Conservation (phyloP, 139 green algal species). For the Picocystis salinarum region DNA sequence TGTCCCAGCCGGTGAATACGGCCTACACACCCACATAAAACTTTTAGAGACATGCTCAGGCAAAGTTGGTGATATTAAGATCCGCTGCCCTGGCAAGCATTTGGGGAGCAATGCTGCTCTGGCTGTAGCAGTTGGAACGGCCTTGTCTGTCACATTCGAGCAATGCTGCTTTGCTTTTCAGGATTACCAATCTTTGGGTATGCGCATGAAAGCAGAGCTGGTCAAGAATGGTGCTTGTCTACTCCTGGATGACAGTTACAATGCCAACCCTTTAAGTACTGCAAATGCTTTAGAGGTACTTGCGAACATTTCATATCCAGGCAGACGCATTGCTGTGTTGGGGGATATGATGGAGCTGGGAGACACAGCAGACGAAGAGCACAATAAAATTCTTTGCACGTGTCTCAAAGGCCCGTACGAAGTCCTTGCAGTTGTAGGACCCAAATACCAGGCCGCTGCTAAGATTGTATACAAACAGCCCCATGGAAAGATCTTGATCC, state of each 20-base stretch:
- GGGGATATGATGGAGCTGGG: slow-evolving; percentile 15
- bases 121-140: slow-evolving; percentile 1
- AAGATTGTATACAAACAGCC: neutral
- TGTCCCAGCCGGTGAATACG: neutral
- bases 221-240: neutral
- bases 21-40: neutral
- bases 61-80: neutral
- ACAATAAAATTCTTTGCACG: neutral
- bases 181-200: neutral
- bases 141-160: neutral
- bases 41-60: neutral
- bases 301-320: neutral
- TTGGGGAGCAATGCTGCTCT: slow-evolving; percentile 5
- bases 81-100: neutral
- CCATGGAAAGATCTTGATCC: no score
- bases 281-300: neutral
- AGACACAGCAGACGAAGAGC: neutral
- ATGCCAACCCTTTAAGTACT: slow-evolving; percentile 12
- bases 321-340: slow-evolving; percentile 1
- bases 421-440: neutral
- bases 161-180: neutral
- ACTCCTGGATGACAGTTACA: slow-evolving; percentile 13
- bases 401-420: neutral
- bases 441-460: neutral
- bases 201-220: neutral